phyloP scores from a whole-genome alignment of 345 rosid species.

The Sonneratia caseolaris region DNA sequence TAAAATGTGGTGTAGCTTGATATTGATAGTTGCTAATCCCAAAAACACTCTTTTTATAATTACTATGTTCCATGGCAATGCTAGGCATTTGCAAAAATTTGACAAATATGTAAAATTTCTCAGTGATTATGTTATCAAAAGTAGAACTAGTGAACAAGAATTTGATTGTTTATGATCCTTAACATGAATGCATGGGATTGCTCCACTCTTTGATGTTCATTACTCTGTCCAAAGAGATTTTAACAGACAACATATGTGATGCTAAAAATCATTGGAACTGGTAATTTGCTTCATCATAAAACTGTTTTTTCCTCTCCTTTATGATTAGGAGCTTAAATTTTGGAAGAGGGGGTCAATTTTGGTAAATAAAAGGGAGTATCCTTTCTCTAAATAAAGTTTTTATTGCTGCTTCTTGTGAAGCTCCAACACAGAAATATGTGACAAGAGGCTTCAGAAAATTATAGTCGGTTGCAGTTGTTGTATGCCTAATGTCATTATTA shows the following conservation, averaged over 20 bases:
- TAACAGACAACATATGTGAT: neutral
- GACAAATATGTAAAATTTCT: neutral
- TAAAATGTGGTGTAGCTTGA: neutral
- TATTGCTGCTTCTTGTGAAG: neutral
- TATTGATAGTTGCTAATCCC: too few relatives aligned
- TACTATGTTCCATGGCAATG: neutral
- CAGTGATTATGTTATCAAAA: neutral
- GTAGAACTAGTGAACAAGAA: neutral
- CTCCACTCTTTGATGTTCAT: neutral
- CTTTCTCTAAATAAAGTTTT: neutral
- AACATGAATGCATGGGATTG: neutral
- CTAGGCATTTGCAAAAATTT: neutral
- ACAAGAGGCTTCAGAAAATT: neutral
- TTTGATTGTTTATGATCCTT: neutral
- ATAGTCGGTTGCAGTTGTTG: neutral
- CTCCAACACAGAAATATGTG: neutral
- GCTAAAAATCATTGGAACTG: neutral
- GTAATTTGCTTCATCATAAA: too few relatives aligned
- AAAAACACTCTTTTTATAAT: conserved; percentile 4
- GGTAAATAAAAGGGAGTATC: neutral
- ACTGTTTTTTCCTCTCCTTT: neutral
- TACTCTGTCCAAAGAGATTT: neutral
- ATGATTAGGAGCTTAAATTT: neutral
- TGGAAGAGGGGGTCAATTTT: neutral
- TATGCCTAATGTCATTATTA: neutral